These are phyloP conservation scores for Phialocephala subalpina DNA, from an alignment of 2,329 filamentous ascomycete species.

Conservation along the genomic window DNA sequence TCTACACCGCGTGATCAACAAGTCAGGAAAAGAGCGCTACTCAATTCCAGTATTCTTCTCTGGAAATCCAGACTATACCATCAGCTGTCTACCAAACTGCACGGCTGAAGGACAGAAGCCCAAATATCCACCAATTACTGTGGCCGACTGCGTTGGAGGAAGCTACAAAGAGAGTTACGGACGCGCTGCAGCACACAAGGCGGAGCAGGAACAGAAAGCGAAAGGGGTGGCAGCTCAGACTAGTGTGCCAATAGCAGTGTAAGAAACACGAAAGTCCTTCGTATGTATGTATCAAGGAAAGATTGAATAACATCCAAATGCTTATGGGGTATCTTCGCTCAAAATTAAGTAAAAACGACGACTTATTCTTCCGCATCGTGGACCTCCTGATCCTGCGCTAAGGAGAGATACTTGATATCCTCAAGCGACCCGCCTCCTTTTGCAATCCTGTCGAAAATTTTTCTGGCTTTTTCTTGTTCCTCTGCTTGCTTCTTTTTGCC, in stretches of 20 bases:
- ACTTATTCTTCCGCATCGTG: constrained; percentile 5
- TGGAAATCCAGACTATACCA: constrained; percentile 56
- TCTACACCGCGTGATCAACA: constrained; percentile 17
- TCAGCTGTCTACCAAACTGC: constrained; percentile 52
- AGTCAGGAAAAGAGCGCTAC: constrained; percentile 13
- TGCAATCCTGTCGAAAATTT: constrained; percentile 49
- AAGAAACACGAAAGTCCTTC: too few species aligned
- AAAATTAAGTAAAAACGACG: background rate
- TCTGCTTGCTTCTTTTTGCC: constrained; percentile 39
- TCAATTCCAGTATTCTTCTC: constrained; percentile 33
- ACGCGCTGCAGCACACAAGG: constrained; percentile 50
- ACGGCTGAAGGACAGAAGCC: constrained; percentile 45
- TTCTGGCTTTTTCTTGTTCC: constrained; percentile 47
- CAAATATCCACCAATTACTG: constrained; percentile 52
- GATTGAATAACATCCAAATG: background rate
- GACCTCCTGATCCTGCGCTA: background rate
- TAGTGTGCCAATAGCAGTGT: constrained; percentile 3
- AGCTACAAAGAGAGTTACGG: constrained; percentile 54
- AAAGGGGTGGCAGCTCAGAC: background rate
- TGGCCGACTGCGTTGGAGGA: constrained; percentile 49
- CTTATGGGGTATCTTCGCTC: constrained; percentile 4
- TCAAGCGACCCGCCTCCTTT: constrained; percentile 33
- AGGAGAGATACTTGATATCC: constrained; percentile 28
- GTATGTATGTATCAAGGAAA: background rate
- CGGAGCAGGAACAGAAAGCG: constrained; percentile 15